Base-by-base conservation (phyloP, 1,139 yeast species). In the Diutina catenulata region DNA sequence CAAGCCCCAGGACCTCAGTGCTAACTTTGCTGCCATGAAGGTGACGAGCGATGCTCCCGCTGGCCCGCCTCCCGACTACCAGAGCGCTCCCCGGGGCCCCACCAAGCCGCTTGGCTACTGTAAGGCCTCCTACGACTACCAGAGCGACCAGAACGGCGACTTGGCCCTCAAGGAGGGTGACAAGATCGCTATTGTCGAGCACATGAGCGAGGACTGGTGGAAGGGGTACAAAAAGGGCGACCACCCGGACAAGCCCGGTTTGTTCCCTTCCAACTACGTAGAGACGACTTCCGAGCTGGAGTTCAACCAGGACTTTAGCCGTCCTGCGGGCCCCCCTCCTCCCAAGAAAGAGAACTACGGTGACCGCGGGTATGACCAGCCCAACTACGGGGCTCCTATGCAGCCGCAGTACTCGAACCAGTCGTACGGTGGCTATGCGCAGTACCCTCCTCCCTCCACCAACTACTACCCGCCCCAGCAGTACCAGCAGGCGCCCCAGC, bases 181-280 rank as follows among this genome's bases (percentile, higher is more conserved):
- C 45, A 74, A 70, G 50, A 57, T 91, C 39, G 72, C 72, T 28
- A 72, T 91, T 6, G 44, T 74, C 5, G 95, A 87, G 52, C 84
- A 76, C 53, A 68, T 81, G 42, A 83, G 93, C 16, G 70, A 71
- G 29, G 93, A 87, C 54, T 88, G 98, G 97, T 87, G 93, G 86
- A 80, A 75, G 54, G 97, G 98, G 33, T 64, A 60, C 49, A 57
- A 52, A 42, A 48, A 50, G 38, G 64, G 64, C 19, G 60, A 64
- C 41, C 46, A 57, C 29, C 54, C 64, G 11, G 69, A 73, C 32
- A 56, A 58, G 20, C 70, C 72, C 7, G 98, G 98, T 20, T 78
- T 88, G 49, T 88, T 91, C 63, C 98, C 98, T 5, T 65, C 93
- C 2, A 86, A 86, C 56, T 91, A 91, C 53, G 94, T 86, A 36